Conservation (phyloP, 2,329 filamentous ascomycete species). For the Alternaria alternata region DNA sequence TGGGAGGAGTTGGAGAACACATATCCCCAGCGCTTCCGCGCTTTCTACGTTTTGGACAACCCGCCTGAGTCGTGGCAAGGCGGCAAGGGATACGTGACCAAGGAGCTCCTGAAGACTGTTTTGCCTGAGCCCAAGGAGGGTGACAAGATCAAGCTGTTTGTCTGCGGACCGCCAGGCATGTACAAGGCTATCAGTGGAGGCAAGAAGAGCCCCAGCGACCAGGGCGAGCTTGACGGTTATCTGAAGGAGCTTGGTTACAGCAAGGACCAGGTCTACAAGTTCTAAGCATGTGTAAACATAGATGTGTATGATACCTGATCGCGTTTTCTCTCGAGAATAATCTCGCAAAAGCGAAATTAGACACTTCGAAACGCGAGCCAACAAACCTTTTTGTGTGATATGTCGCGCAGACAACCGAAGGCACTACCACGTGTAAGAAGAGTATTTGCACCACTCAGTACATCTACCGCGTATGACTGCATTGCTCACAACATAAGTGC, state of each 20-base stretch:
- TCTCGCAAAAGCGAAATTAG: slow-evolving; percentile 1
- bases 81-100: slow-evolving; percentile 81
- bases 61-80: slow-evolving; percentile 79
- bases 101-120: slow-evolving; percentile 93
- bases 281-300: slow-evolving; percentile 30
- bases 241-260: slow-evolving; percentile 84
- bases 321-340: slow-evolving; percentile 16
- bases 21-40: slow-evolving; percentile 92
- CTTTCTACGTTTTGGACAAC: slow-evolving; percentile 92
- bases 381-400: not conserved
- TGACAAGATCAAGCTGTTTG: slow-evolving; percentile 94
- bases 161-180: slow-evolving; percentile 90
- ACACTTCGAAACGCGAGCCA: not conserved
- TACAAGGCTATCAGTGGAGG: slow-evolving; percentile 91
- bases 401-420: not conserved
- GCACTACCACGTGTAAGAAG: not conserved
- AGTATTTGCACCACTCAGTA: not conserved
- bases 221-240: slow-evolving; percentile 85
- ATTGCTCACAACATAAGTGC: not conserved
- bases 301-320: slow-evolving; percentile 32
- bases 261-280: slow-evolving; percentile 94
- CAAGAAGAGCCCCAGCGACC: slow-evolving; percentile 92
- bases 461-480: not conserved
- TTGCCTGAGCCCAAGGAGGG: slow-evolving; percentile 85
- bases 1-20: slow-evolving; percentile 89